phyloP scores from a whole-genome alignment of 2,329 filamentous ascomycete species.

The Hypoxylon sp. region DNA sequence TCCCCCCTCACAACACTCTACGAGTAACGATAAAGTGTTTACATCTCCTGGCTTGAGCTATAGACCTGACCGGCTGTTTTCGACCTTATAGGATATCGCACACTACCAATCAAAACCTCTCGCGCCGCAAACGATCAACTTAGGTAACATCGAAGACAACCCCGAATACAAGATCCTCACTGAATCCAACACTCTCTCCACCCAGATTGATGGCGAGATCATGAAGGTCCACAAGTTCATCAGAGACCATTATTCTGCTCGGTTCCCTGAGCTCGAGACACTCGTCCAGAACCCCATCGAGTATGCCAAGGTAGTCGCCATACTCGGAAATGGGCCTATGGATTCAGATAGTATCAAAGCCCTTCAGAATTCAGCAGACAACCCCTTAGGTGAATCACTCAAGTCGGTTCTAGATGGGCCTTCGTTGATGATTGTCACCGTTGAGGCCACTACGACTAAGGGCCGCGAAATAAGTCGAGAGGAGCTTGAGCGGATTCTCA shows the following conservation, averaged over 20 bases:
- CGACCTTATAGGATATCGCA: constrained; percentile 80
- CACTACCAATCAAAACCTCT: constrained; percentile 80
- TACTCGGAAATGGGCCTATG: constrained; percentile 92
- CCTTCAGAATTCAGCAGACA: constrained; percentile 82
- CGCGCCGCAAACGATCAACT: constrained; percentile 72
- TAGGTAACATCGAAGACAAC: constrained; percentile 91
- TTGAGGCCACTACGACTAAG: constrained; percentile 92
- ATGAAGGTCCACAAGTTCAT: constrained; percentile 96
- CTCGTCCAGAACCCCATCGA: constrained; percentile 93
- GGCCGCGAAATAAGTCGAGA: constrained; percentile 82
- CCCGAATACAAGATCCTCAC: constrained; percentile 91
- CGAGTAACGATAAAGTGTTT: constrained; percentile 66
- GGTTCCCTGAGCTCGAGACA: constrained; percentile 92
- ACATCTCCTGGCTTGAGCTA: constrained; percentile 71
- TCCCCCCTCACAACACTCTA: constrained; percentile 45
- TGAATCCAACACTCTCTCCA: constrained; percentile 89
- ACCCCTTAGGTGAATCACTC: constrained; percentile 81
- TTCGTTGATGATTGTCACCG: constrained; percentile 93
- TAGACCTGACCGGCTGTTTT: constrained; percentile 77
- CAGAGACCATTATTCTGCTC: constrained; percentile 92
- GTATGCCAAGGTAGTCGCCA: constrained; percentile 94
- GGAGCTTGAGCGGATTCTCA: constrained; percentile 80
- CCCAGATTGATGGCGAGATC: constrained; percentile 93
- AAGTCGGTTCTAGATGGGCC: constrained; percentile 88
- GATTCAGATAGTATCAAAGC: constrained; percentile 84